Conservation (phyloP, 768 basidiomycete species). For the Leucocoprinus birnbaumii region DNA sequence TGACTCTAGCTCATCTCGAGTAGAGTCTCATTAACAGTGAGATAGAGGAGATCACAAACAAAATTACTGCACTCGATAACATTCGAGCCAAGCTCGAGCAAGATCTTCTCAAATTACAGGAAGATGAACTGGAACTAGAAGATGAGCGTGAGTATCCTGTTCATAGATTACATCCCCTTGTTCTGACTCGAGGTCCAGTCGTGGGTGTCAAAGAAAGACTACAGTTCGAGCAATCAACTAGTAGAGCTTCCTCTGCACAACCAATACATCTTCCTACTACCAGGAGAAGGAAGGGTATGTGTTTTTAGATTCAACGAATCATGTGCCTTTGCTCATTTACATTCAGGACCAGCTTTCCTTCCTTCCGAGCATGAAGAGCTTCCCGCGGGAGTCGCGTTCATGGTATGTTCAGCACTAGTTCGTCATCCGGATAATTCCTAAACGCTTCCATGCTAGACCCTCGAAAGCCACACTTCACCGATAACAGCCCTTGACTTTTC, state of each 20-base stretch:
- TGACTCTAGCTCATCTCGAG: conserved; percentile 11
- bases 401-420: conserved; percentile 51
- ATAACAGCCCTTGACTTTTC: conserved; percentile 92
- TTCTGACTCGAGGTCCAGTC: conserved; percentile 44
- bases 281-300: conserved; percentile 63
- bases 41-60: conserved; percentile 84
- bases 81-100: conserved; percentile 80
- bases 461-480: conserved; percentile 76
- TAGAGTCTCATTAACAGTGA: conserved; percentile 86
- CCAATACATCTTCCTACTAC: conserved; percentile 55
- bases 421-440: conserved; percentile 11
- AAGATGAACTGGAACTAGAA: conserved; percentile 96
- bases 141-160: conserved; percentile 77
- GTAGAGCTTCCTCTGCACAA: conserved; percentile 12
- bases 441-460: conserved; percentile 48
- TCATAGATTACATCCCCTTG: conserved; percentile 6
- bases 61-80: conserved; percentile 81
- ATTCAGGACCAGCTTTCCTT: conserved; percentile 84
- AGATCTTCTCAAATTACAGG: conserved; percentile 82
- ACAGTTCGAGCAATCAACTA: conserved; percentile 47
- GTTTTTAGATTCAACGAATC: conserved; percentile 2
- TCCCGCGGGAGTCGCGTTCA: conserved; percentile 93
- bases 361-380: conserved; percentile 97
- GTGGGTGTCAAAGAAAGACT: conserved; percentile 87
- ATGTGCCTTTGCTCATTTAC: background rate